Conservation (phyloP, 768 basidiomycete species). For the Trametes cinnabarina region DNA sequence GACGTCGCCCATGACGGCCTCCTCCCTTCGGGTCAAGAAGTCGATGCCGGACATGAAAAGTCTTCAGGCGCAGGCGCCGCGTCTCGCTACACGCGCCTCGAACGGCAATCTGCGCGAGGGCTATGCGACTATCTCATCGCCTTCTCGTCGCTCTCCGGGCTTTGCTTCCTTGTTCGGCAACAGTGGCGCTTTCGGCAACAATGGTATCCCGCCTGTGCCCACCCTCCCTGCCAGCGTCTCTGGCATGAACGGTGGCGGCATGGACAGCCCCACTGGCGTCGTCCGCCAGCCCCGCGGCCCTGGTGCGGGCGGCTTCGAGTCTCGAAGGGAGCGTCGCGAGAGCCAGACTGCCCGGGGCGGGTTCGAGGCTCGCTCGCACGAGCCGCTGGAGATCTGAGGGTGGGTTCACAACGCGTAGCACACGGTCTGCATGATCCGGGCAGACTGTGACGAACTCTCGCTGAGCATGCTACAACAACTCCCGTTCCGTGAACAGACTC, state of each 20-base stretch:
- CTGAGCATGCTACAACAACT: constrained; percentile 12
- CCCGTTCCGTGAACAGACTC: constrained; percentile 16
- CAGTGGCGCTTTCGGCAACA: constrained; percentile 38
- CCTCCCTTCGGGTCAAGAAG: constrained; percentile 84
- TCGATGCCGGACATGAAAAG: constrained; percentile 99
- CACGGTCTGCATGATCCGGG: background rate
- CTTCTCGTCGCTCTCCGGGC: constrained; percentile 72
- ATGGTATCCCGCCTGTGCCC: constrained; percentile 72
- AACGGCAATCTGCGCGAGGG: constrained; percentile 87
- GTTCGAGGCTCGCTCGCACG: constrained; percentile 82
- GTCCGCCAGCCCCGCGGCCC: constrained; percentile 86
- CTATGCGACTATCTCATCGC: constrained; percentile 83
- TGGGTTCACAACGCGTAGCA: background rate
- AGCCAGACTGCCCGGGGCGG: constrained; percentile 59
- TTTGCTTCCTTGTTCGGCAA: constrained; percentile 70
- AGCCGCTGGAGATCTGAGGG: constrained; percentile 76
- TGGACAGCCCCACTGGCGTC: constrained; percentile 50
- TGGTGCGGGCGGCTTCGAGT: constrained; percentile 69
- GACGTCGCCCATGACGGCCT: constrained; percentile 42
- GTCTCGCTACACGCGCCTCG: constrained; percentile 75
- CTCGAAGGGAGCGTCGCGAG: constrained; percentile 50
- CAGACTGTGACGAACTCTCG: constrained; percentile 11
- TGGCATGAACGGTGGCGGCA: constrained; percentile 37
- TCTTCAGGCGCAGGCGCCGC: constrained; percentile 74
- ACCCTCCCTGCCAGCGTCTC: constrained; percentile 63